phyloP scores from a whole-genome alignment of 2,329 filamentous ascomycete species.

The Penicillium frequentans region DNA sequence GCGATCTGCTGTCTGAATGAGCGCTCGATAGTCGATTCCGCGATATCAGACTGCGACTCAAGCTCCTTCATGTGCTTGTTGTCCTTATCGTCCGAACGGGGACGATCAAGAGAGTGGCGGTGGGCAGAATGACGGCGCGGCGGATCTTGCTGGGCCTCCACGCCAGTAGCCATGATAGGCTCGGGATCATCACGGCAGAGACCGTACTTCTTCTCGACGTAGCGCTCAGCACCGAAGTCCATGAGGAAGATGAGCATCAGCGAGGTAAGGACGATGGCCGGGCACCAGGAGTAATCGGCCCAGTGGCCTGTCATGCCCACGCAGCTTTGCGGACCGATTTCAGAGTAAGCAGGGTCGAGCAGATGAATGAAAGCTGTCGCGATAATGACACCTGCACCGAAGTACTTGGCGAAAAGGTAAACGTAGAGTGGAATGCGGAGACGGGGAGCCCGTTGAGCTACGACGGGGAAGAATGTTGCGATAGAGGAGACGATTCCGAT shows the following conservation, averaged over 20 bases:
- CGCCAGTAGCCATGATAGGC: slow-evolving; percentile 15
- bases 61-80: slow-evolving; percentile 17
- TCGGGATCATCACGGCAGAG: slow-evolving; percentile 24
- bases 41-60: slow-evolving; percentile 7
- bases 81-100: slow-evolving; percentile 8
- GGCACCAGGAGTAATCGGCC: slow-evolving; percentile 54
- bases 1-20: slow-evolving; percentile 40
- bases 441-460: slow-evolving; percentile 40
- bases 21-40: slow-evolving; percentile 20
- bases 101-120: background rate
- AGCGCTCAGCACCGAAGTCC: slow-evolving; percentile 25
- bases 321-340: slow-evolving; percentile 50
- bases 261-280: slow-evolving; percentile 52
- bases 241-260: slow-evolving; percentile 50
- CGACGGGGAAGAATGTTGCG: slow-evolving; percentile 49
- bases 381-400: slow-evolving; percentile 49
- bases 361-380: slow-evolving; percentile 52
- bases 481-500: slow-evolving; percentile 43
- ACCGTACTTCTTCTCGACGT: slow-evolving; percentile 24
- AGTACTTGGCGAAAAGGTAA: slow-evolving; percentile 51
- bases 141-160: background rate
- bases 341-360: slow-evolving; percentile 46
- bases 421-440: slow-evolving; percentile 44
- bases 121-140: background rate
- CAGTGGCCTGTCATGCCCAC: slow-evolving; percentile 56